These are phyloP conservation scores for Quillaja saponaria DNA, from an alignment of 306 rosid species.

Conservation along the genomic window DNA sequence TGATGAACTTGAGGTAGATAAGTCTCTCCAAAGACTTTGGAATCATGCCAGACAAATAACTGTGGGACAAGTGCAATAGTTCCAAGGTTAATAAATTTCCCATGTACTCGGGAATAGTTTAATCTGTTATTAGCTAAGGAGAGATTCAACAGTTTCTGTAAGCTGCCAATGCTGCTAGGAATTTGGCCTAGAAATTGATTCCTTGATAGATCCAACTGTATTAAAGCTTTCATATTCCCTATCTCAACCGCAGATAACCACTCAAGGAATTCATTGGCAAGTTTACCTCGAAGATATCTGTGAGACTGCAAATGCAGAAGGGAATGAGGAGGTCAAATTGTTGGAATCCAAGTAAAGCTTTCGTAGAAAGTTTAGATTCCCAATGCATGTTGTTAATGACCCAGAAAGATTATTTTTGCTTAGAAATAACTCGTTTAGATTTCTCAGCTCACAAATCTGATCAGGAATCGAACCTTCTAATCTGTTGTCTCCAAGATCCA, in stretches of 20 bases:
- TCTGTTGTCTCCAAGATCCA: conserved; percentile 27
- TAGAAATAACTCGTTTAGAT: conserved; percentile 18
- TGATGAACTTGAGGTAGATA: conserved; percentile 20
- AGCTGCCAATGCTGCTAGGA: conserved; percentile 12
- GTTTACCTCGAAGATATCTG: conserved; percentile 27
- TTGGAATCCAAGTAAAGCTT: conserved; percentile 23
- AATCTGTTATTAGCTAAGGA: conserved; percentile 25
- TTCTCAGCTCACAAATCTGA: conserved; percentile 29
- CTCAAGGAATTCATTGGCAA: conserved; percentile 34
- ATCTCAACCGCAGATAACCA: conserved; percentile 29
- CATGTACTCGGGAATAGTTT: conserved; percentile 23
- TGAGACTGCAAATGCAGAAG: conserved; percentile 33
- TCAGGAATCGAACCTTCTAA: conserved; percentile 34
- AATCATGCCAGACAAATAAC: conserved; percentile 28
- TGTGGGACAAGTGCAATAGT: conserved; percentile 33
- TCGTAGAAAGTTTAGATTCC: conserved; percentile 19
- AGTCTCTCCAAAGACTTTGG: conserved; percentile 29
- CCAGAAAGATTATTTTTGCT: conserved; percentile 26
- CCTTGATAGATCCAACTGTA: conserved; percentile 19
- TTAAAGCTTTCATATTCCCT: conserved; percentile 24
- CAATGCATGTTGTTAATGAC: conserved; percentile 32
- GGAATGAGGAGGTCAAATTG: conserved; percentile 31
- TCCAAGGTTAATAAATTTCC: conserved; percentile 35
- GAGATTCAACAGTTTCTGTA: conserved; percentile 1
- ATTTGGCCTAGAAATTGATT: conserved; percentile 13